Evolutionary conservation across 78 protist species (phyloP), one percentile per base, ranked within the genome.

Genomic region (Dictyostelium purpureum): DNA sequence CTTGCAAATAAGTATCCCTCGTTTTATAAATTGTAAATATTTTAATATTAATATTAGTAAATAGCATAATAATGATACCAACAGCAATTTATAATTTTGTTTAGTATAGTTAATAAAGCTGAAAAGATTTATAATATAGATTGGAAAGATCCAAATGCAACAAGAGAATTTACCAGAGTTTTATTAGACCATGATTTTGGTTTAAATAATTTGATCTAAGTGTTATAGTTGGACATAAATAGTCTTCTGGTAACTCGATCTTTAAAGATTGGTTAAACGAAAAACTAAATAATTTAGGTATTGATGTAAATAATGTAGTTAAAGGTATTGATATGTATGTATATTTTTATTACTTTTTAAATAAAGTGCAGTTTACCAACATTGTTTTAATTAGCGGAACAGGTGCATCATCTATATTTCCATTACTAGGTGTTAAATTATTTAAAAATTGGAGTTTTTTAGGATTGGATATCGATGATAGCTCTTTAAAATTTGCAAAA

Each of bases 341-440:
- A 18, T 35, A 26, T 6, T 4, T 28, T 73, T 71, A 12, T 3
- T 28, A 71, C 51, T n/a, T n/a, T n/a, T n/a, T n/a, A n/a, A n/a
- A n/a, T n/a, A n/a, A n/a, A n/a, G 5, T 77, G 4, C 26, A 18
- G 7, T 35, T 52, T 7, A 49, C 19, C 11, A 7, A 18, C 14
- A 0, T 38, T 47, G 16, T 40, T 0, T 45, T 7, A 61, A 6
- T n/a, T n/a, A 88, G 85, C 16, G 94, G 94, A 0, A 79, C 89
- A n/a, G 94, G 94, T 43, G 79, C 94, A 33, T 79, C 87, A 1
- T 90, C 89, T 76, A 90, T 90, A 24, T 79, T 78, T 40, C 94
- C 94, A 28, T 31, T 90, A 51, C 38, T 90, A 21, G 94, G 89
- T 42, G 28, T 24, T 43, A 63, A 79, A 14, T 16, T 79, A 26